Base-by-base conservation (phyloP, 306 rosid species). In the Dalbergia oliveri region DNA sequence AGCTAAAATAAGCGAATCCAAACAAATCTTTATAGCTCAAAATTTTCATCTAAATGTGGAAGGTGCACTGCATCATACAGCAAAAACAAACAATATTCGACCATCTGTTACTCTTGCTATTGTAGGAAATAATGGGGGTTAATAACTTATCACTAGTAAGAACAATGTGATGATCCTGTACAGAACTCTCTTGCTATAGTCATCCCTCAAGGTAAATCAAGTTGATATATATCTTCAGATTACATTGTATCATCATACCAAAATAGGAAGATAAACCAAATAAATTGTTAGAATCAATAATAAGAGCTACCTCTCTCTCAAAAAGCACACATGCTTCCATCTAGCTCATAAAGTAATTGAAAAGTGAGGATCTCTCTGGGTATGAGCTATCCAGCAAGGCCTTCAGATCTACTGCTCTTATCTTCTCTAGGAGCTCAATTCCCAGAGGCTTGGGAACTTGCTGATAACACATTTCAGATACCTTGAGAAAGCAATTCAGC, bases 301-400 rank as follows among this genome's bases (percentile, higher is more conserved):
- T 45, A 34, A 5, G 26, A 34, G 58, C 50, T 21, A 45, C 73
- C 9, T 19, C 14, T 35, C 75, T n/a, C 47, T 56, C 47, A 66
- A 11, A 77, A 76, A 60, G 65, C 23, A 35, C 61, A 37, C 41
- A 56, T 11, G 51, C 66, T 79, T 74, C 81, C 72, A 61, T 67
- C 79, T 86, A 79, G 76, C 67, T 81, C 79, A 79, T 56, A 26
- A 88, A 80, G 77, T 82, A 78, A 80, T 85, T 86, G 93, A 90
- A 87, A 11, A 88, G 81, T 26, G 81, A 57, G 37, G 91, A 83
- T 81, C 86, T 91, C 76, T 88, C 93, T 9, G 92, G 89, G 84
- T 87, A 87, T 56, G 84, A 88, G 79, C 85, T 84, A 43, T 63
- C 76, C 79, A 94, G 70, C 87, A 91, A 34, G 77, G 74, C 58